phyloP scores from a whole-genome alignment of 2,329 filamentous ascomycete genomes.

The Talaromyces sp. region DNA sequence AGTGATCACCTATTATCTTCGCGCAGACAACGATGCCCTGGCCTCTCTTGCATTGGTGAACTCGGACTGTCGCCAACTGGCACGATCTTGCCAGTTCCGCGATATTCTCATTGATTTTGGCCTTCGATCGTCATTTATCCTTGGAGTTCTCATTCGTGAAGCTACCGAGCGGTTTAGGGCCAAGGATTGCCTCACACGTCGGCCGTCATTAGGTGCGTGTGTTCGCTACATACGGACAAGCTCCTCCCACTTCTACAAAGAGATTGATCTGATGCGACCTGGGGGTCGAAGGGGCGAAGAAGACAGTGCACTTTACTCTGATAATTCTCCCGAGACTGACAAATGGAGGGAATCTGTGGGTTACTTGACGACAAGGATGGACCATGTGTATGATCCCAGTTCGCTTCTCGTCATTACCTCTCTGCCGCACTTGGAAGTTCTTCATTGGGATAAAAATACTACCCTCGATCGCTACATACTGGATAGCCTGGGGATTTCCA shows the following conservation, averaged over 20 bases:
- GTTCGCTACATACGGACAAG: background rate
- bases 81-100: slow-evolving; percentile 9
- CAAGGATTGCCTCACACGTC: background rate
- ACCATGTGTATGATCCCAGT: background rate
- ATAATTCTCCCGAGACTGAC: too few relatives aligned
- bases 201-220: slow-evolving; percentile 8
- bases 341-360: background rate
- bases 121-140: background rate
- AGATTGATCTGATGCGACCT: background rate
- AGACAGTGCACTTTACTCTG: too few relatives aligned
- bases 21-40: background rate
- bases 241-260: background rate
- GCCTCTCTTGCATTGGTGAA: slow-evolving; percentile 9
- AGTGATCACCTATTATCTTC: background rate
- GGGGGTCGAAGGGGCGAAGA: background rate
- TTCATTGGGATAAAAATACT: background rate
- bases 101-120: background rate
- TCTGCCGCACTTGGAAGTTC: background rate
- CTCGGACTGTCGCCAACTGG: slow-evolving; percentile 11
- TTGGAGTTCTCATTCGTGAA: background rate
- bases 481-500: background rate
- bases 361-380: background rate
- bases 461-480: background rate
- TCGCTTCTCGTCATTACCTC: background rate
- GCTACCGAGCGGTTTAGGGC: background rate